Percentiles rank a stretch among this genome's conserved stretches.
Evolutionary conservation across 129 eudicot species (phyloP).

Genomic region (Centrapalus pauciflorus): DNA sequence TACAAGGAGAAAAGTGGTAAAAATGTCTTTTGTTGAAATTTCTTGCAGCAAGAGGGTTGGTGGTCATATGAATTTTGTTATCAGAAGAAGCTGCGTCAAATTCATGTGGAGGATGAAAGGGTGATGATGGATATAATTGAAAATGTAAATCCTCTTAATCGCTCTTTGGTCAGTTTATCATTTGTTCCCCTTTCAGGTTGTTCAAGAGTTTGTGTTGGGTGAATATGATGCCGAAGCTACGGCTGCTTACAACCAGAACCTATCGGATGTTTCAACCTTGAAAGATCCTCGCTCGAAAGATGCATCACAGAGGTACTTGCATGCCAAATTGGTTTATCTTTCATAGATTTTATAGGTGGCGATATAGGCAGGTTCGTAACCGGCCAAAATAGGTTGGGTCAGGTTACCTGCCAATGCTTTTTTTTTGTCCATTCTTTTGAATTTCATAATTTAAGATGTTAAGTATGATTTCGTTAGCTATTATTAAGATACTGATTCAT

Average conservation of each 20-base stretch:
- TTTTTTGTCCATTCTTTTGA: no score
- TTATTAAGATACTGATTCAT: no score
- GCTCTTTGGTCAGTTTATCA: neutral
- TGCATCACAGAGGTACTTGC: constrained; percentile 84
- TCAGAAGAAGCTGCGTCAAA: constrained; percentile 62
- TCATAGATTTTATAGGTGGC: neutral
- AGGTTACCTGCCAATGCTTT: neutral
- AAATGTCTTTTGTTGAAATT: neutral
- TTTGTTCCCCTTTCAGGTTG: constrained; percentile 29
- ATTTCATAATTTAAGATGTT: no score
- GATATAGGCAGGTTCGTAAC: neutral
- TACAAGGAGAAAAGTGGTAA: neutral
- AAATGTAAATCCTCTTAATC: constrained; percentile 1
- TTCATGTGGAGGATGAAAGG: constrained; percentile 83
- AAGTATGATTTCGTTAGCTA: no score
- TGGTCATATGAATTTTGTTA: constrained; percentile 93
- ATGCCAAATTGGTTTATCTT: neutral
- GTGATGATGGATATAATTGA: no score
- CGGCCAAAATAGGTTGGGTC: neutral
- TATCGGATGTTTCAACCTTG: constrained; percentile 68
- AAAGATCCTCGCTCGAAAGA: constrained; percentile 98
- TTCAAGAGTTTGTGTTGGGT: constrained; percentile 91
- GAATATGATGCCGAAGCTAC: constrained; percentile 86
- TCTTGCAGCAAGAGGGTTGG: constrained; percentile 97
- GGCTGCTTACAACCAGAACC: constrained; percentile 68